Percentiles rank a stretch among this genome's conserved stretches.
Conservation (phyloP, 371 early-diverging fungal species). For the Rhizopus arrhizus region DNA sequence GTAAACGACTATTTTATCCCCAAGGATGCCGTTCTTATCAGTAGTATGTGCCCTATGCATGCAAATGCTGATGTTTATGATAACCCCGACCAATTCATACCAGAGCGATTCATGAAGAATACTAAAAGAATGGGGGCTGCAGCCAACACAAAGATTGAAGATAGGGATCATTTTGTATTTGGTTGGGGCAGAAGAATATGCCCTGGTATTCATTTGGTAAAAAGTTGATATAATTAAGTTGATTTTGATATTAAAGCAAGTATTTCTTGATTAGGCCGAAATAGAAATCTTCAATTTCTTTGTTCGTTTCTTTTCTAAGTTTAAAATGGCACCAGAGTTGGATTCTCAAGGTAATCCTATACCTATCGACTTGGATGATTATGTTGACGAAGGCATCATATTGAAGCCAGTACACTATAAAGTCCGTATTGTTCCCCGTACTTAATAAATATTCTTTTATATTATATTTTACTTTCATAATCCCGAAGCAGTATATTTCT, state of each 20-base stretch:
- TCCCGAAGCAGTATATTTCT: too few species aligned
- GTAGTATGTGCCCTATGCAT: slow-evolving; percentile 27
- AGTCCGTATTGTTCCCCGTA: slow-evolving; percentile 2
- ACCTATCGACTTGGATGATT: slow-evolving; percentile 1
- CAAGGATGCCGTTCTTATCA: slow-evolving; percentile 23
- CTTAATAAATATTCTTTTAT: background rate
- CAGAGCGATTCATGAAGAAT: slow-evolving; percentile 38
- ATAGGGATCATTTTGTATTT: slow-evolving; percentile 11
- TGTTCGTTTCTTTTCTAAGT: background rate
- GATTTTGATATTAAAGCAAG: background rate
- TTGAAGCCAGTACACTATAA: slow-evolving; percentile 8
- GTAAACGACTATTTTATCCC: slow-evolving; percentile 28
- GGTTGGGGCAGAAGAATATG: slow-evolving; percentile 17
- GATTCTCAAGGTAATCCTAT: slow-evolving; percentile 7
- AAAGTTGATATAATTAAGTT: too few species aligned
- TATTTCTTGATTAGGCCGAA: slow-evolving; percentile 4
- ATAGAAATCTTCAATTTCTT: slow-evolving; percentile 2
- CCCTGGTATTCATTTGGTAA: slow-evolving; percentile 7
- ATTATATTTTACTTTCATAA: background rate
- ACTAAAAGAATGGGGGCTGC: slow-evolving; percentile 7
- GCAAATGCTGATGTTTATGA: slow-evolving; percentile 19
- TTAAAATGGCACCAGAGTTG: slow-evolving; percentile 5
- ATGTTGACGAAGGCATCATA: slow-evolving; percentile 8
- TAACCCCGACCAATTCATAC: slow-evolving; percentile 30
- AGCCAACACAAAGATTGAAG: slow-evolving; percentile 4